phyloP scores from a whole-genome alignment of 140 eudicot species.

The Erigeron philadelphicus region DNA sequence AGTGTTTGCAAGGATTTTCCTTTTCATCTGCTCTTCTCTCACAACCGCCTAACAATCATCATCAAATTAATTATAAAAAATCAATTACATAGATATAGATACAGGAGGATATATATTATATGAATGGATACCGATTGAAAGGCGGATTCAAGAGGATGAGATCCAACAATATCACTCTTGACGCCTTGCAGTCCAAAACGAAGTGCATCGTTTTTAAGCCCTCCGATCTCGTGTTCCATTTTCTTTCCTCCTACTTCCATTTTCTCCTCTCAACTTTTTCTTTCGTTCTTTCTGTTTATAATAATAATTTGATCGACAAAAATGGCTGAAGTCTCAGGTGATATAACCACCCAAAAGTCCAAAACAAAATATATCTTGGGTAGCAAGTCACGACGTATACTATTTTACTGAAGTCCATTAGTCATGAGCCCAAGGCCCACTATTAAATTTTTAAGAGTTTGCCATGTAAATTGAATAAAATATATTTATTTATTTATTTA shows the following conservation, averaged over 20 bases:
- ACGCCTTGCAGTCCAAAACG: slow-evolving; percentile 90
- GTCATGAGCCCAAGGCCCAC: no score
- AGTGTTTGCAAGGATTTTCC: slow-evolving; percentile 54
- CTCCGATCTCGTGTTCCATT: slow-evolving; percentile 78
- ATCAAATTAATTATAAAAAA: background rate
- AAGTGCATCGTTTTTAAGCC: slow-evolving; percentile 65
- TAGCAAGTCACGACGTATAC: no score
- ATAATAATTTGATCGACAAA: no score
- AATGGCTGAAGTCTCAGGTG: no score
- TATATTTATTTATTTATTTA: no score
- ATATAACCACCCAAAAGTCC: no score
- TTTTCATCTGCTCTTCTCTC: slow-evolving; percentile 60
- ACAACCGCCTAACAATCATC: slow-evolving; percentile 43
- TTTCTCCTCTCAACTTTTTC: no score
- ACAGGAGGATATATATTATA: background rate
- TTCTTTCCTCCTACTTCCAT: slow-evolving; percentile 42
- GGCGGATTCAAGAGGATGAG: slow-evolving; percentile 83
- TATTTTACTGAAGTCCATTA: no score
- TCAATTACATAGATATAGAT: background rate
- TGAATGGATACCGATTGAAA: slow-evolving; percentile 44
- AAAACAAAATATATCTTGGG: no score
- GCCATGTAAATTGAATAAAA: no score
- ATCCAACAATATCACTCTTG: slow-evolving; percentile 72
- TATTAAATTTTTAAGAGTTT: no score
- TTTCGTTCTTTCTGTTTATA: background rate